Conservation (phyloP, 2,329 filamentous ascomycete genomes). For the Zymoseptoria tritici region DNA sequence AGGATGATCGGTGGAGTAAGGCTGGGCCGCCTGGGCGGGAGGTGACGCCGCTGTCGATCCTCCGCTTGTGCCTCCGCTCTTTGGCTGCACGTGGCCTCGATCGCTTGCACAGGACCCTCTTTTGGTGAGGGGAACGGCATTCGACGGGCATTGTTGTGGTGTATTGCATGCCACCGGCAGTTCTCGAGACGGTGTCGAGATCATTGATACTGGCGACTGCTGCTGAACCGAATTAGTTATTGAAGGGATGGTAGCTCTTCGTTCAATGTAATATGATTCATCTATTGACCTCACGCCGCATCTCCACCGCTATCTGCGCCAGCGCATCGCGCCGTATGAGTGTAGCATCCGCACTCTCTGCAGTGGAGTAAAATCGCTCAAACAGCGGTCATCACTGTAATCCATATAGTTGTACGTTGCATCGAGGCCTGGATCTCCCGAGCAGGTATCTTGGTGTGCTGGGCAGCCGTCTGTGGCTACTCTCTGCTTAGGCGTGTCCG, state of each 20-base stretch:
- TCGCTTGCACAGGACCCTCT: not conserved
- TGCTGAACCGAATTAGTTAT: not conserved
- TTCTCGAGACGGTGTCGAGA: not conserved
- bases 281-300: not conserved
- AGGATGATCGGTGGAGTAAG: not conserved
- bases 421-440: constrained; percentile 36
- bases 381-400: constrained; percentile 4
- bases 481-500: constrained; percentile 32
- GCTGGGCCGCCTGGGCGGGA: not conserved
- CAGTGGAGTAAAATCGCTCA: constrained; percentile 1
- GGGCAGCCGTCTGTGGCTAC: constrained; percentile 45
- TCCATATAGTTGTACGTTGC: constrained; percentile 49
- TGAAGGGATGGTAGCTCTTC: not conserved
- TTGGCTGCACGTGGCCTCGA: not conserved
- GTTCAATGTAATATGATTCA: not conserved
- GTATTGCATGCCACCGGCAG: not conserved
- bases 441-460: constrained; percentile 40
- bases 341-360: constrained; percentile 6
- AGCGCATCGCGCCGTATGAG: constrained; percentile 5
- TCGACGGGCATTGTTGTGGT: not conserved
- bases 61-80: not conserved
- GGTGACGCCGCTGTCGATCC: not conserved
- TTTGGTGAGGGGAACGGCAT: not conserved
- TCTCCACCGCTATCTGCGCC: not conserved
- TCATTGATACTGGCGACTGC: not conserved